These are phyloP conservation scores for Huntiella decipiens DNA, from an alignment of 2,329 filamentous ascomycete species.

Conservation along the genomic window DNA sequence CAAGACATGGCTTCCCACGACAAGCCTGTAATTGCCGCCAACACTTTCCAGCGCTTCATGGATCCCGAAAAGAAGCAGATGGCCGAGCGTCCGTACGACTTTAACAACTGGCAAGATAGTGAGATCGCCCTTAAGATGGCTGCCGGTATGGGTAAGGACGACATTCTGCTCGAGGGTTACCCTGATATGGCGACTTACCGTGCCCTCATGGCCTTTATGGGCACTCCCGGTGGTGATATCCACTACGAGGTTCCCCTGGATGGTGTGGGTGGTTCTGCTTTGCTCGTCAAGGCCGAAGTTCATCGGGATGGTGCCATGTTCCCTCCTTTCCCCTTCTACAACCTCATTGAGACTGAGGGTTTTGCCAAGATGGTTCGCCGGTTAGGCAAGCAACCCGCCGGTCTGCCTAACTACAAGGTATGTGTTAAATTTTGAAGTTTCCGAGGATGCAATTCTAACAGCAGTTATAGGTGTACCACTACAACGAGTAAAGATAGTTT, in stretches of 20 bases:
- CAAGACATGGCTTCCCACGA: conserved; percentile 79
- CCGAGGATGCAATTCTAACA: background rate
- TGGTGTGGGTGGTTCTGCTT: conserved; percentile 79
- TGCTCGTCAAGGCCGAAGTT: conserved; percentile 90
- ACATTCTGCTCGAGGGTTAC: conserved; percentile 87
- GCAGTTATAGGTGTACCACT: conserved; percentile 55
- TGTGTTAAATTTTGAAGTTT: conserved; percentile 16
- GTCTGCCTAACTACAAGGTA: conserved; percentile 95
- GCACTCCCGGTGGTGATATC: conserved; percentile 32
- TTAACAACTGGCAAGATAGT: conserved; percentile 94
- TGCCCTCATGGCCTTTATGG: conserved; percentile 74
- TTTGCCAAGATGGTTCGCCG: conserved; percentile 94
- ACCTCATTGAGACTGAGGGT: conserved; percentile 92
- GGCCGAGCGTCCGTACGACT: conserved; percentile 78
- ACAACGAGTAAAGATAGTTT: conserved; percentile 48
- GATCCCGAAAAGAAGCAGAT: conserved; percentile 49
- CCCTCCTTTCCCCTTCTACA: conserved; percentile 86
- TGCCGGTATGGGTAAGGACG: conserved; percentile 67
- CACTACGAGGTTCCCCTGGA: conserved; percentile 57
- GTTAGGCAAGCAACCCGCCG: conserved; percentile 66
- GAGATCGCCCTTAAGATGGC: conserved; percentile 57
- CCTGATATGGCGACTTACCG: conserved; percentile 83
- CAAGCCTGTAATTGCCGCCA: conserved; percentile 81
- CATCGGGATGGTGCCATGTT: conserved; percentile 98
- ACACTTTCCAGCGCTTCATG: conserved; percentile 79